Evolutionary conservation across 371 early-diverging fungal genomes (phyloP), one percentile per base, ranked within the genome.

Genomic region (Syncephalastrum monosporum): DNA sequence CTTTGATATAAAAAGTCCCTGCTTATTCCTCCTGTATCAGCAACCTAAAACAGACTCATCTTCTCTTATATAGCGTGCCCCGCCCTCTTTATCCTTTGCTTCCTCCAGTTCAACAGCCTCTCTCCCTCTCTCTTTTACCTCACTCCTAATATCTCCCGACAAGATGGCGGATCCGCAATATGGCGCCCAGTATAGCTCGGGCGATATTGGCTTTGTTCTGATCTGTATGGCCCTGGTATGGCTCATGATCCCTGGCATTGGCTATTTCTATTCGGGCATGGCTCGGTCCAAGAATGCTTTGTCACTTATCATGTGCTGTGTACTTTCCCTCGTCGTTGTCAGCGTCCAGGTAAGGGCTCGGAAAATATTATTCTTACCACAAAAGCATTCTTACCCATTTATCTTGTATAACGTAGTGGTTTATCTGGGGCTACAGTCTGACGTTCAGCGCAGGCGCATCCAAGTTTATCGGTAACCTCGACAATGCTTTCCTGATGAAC

Each of bases 201-300:
- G 90, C 47, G 87, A 91, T 56, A 84, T 85, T 45, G 83, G 85
- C 19, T 91, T 87, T 85, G 72, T 89, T 19, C 67, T 91, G 27
- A 64, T 75, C 4, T 81, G 81, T 16, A 85, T 91, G 3, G 90
- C 87, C 4, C 71, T 92, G n/a, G 93, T 92, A 6, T 90, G 89
- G 74, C 69, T 92, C 46, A 92, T 92, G 93, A 85, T 88, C 23
- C 92, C 93, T 12, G 93, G 93, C 29, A 75, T 91, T 38, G 93
- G 93, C 15, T 92, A 89, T 71, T 94, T 94, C 62, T 96, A 96
- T 68, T 86, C 91, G 59, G 97, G 97, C 16, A 84, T 95, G 89
- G 89, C 91, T 23, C 79, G 93, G 41, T 74, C 77, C 67, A 92
- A 91, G 74, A 91, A 87, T 63, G 92, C 91, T 4, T 76, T 91